Evolutionary conservation across 2,329 filamentous ascomycete genomes (phyloP), one percentile per base, ranked within the genome.

Genomic region (Beauveria brongniartii): DNA sequence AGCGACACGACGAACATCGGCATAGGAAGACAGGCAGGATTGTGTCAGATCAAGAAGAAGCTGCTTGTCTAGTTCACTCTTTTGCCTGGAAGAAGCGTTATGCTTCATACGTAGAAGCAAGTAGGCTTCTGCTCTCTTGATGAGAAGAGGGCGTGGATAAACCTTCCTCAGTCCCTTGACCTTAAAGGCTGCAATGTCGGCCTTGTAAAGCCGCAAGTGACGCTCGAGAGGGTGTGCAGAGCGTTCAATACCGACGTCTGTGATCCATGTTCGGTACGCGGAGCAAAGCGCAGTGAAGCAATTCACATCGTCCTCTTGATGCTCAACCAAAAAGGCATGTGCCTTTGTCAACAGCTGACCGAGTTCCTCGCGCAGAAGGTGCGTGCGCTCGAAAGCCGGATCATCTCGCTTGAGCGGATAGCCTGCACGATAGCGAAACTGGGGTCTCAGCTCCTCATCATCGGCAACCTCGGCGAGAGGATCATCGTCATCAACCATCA

Each of bases 231-330:
- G 90, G 71, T 97, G 94, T 0, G 94, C 93, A 20, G 93, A 97
- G 63, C 93, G 84, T 75, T 99, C 94, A 63, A 97, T 95, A 20
- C 95, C 94, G 46, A 99, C 92, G 69, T 99, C 94, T 1, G 96
- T 92, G 68, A 99, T 97, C 92, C 92, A 99, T 9, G 91, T 94
- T 48, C 91, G 83, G 72, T 97, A 99, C 1, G 93, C 91, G 24
- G 89, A 89, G 74, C 96, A 99, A 2, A 99, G 76, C 0, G 92
- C 86, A 26, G 92, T 96, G 75, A 99, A 99, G 74, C 92, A 97
- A 18, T 90, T 86, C 1, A 99, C 94, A 71, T 99, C 94, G 69
- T 99, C 94, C 71, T 97, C 91, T 70, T 96, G 92, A 63, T 93
- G 87, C 63, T 85, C 77, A 20, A 85, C 87, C 62, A 99, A 77